Percentiles rank a stretch among this genome's conserved stretches.
phyloP scores from a whole-genome alignment of 2,329 filamentous ascomycete species.

The Ophiostoma quercus region DNA sequence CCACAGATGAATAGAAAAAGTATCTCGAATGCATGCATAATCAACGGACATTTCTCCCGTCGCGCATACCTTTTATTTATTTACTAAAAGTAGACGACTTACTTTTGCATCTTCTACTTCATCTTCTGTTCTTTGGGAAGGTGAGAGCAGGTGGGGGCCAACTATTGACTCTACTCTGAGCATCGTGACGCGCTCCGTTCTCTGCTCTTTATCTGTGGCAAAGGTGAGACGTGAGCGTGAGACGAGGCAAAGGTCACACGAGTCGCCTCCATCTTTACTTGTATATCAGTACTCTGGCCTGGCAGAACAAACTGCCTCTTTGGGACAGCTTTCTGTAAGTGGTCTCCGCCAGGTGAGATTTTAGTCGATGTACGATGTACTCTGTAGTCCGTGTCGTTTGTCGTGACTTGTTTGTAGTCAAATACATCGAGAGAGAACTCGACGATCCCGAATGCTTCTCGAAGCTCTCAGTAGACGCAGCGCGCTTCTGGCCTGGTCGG shows the following conservation, averaged over 20 bases:
- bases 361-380: background rate
- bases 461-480: background rate
- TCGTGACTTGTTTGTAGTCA: background rate
- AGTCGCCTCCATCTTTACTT: background rate
- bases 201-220: background rate
- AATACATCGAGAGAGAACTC: too few species aligned
- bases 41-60: background rate
- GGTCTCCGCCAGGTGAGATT: background rate
- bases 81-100: too few species aligned
- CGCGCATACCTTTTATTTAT: background rate
- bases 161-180: background rate
- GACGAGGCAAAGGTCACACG: background rate
- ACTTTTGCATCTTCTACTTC: too few species aligned
- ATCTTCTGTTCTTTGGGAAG: background rate
- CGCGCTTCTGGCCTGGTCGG: background rate
- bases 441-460: background rate
- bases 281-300: too few species aligned
- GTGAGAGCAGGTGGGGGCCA: background rate
- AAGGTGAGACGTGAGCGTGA: background rate
- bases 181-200: too few species aligned
- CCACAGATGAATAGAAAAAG: background rate
- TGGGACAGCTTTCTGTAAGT: background rate
- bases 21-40: background rate
- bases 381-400: background rate
- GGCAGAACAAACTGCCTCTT: conserved; percentile 1